These are phyloP conservation scores for Fusarium robinianum DNA, from an alignment of 2,329 filamentous ascomycete species.

Conservation along the genomic window DNA sequence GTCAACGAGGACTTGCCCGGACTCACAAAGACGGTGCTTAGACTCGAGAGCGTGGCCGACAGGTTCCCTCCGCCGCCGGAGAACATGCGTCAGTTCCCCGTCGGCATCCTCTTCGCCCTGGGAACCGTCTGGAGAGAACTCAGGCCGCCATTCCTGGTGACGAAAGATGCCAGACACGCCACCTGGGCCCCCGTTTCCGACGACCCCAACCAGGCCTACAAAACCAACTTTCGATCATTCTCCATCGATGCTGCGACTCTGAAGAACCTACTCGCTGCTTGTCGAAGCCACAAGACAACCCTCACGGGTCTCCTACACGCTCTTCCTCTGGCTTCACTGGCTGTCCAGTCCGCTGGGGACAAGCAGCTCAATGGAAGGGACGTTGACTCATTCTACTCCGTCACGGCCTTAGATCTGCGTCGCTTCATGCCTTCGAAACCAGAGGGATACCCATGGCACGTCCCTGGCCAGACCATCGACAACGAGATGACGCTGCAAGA, in stretches of 20 bases:
- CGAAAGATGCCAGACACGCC: slow-evolving; percentile 13
- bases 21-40: slow-evolving; percentile 4
- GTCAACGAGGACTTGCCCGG: not conserved
- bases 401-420: slow-evolving; percentile 24
- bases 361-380: slow-evolving; percentile 11
- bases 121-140: slow-evolving; percentile 27
- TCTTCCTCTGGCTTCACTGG: slow-evolving; percentile 29
- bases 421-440: slow-evolving; percentile 22
- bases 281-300: slow-evolving; percentile 37
- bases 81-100: slow-evolving; percentile 24
- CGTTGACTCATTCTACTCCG: slow-evolving; percentile 24
- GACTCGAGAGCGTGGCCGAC: slow-evolving; percentile 11
- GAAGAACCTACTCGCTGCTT: slow-evolving; percentile 28
- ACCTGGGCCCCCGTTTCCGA: slow-evolving; percentile 34
- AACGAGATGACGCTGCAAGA: slow-evolving; percentile 25
- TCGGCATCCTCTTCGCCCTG: slow-evolving; percentile 24
- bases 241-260: slow-evolving; percentile 20
- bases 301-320: slow-evolving; percentile 38
- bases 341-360: slow-evolving; percentile 19
- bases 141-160: slow-evolving; percentile 18
- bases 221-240: slow-evolving; percentile 30
- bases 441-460: slow-evolving; percentile 20
- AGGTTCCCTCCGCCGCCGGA: slow-evolving; percentile 35
- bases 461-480: slow-evolving; percentile 25
- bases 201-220: slow-evolving; percentile 16